Percentiles rank a stretch among this genome's conserved stretches.
Conservation (phyloP, 2,329 filamentous ascomycete species). For the Penicillium palitans region DNA sequence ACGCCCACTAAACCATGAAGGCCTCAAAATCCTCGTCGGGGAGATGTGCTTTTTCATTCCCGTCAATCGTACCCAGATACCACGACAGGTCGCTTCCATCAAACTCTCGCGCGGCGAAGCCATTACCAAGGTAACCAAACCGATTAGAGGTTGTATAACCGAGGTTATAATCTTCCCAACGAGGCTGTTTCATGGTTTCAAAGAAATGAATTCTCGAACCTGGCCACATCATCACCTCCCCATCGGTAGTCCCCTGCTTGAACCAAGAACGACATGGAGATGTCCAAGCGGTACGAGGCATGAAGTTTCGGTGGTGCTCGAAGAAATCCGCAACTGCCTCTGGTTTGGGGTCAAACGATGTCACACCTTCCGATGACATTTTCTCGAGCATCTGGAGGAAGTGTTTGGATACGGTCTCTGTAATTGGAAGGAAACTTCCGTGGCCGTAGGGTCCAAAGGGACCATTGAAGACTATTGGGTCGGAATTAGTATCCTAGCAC, state of each 20-base stretch:
- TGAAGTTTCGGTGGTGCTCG: constrained; percentile 13
- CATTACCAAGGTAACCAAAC: constrained; percentile 23
- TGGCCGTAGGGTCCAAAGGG: constrained; percentile 30
- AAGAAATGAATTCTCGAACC: constrained; percentile 28
- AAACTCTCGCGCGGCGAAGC: constrained; percentile 20
- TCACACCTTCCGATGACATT: constrained; percentile 20
- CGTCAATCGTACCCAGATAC: constrained; percentile 12
- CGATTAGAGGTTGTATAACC: constrained; percentile 18
- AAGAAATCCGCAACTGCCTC: constrained; percentile 16
- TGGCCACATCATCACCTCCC: constrained; percentile 23
- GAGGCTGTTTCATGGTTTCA: constrained; percentile 22
- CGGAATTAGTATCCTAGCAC: background rate
- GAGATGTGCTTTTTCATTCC: constrained; percentile 8
- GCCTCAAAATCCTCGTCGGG: constrained; percentile 15
- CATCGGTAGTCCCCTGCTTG: constrained; percentile 16
- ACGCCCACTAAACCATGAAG: constrained; percentile 6
- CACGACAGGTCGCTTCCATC: constrained; percentile 18
- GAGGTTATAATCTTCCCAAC: constrained; percentile 30
- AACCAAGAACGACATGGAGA: constrained; percentile 22
- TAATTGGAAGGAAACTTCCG: constrained; percentile 30
- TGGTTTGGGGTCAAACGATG: constrained; percentile 10
- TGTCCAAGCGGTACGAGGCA: constrained; percentile 19
- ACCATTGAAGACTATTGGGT: constrained; percentile 18
- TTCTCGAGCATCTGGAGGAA: constrained; percentile 27
- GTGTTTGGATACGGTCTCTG: constrained; percentile 24